Percentiles rank a stretch among this genome's conserved stretches.
Conservation (phyloP, 78 protist species). For the Emiliania huxleyi region DNA sequence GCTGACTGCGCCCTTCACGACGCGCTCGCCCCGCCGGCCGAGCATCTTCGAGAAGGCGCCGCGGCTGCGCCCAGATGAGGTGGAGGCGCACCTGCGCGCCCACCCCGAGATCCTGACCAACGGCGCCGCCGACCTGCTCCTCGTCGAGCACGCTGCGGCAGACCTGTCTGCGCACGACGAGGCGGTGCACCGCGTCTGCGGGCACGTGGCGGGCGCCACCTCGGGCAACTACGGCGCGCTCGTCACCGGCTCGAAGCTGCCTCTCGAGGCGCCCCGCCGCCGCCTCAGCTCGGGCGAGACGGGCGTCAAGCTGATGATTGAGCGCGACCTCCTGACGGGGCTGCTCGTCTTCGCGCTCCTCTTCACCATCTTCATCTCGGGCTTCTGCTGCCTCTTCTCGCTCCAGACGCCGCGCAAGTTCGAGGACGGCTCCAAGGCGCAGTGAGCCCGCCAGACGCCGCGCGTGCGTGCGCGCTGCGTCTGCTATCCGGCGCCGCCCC, state of each 20-base stretch:
- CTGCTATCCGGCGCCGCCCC: too few relatives aligned
- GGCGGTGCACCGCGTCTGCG: background rate
- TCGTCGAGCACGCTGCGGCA: background rate
- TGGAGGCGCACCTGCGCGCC: background rate
- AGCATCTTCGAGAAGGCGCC: background rate
- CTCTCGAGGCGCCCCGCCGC: background rate
- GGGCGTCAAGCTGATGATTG: background rate
- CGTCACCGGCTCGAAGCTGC: background rate
- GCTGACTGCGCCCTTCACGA: background rate
- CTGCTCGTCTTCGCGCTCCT: background rate
- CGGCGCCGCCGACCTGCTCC: background rate
- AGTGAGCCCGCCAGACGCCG: too few relatives aligned
- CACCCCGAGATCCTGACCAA: background rate
- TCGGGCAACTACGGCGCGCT: background rate
- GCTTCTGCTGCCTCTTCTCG: background rate
- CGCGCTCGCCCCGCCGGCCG: background rate
- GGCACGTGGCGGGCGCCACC: background rate
- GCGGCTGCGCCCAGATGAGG: background rate
- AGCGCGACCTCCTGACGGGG: background rate
- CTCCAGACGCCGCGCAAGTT: background rate
- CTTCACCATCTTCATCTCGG: background rate
- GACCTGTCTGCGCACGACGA: background rate
- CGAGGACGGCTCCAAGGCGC: background rate
- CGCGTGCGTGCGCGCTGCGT: too few relatives aligned
- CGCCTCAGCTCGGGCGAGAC: background rate